A percentile compares a stretch with the other conserved stretches of the same genome.
phyloP scores from a whole-genome alignment of 2,329 filamentous ascomycete species.

The Trichoderma koningii region DNA sequence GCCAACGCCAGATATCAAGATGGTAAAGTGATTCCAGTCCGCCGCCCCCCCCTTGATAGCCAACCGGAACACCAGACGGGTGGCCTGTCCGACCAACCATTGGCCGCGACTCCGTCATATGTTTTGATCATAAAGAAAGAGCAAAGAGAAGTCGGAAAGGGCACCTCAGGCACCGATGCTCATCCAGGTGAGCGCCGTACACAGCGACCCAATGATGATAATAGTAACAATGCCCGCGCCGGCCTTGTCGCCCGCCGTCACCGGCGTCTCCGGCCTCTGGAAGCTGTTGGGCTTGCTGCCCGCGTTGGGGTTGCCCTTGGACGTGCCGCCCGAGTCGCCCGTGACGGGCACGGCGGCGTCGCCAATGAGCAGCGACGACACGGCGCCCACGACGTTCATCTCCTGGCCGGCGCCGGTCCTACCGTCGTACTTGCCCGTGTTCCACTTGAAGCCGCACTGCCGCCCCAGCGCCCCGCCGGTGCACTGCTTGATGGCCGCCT shows the following conservation, averaged over 20 bases:
- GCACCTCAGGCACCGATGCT: conserved; percentile 42
- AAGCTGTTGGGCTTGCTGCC: conserved; percentile 44
- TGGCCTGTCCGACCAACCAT: background rate
- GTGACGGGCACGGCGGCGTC: conserved; percentile 47
- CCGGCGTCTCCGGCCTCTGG: conserved; percentile 37
- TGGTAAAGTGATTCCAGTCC: conserved; percentile 14
- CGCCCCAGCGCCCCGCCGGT: conserved; percentile 51
- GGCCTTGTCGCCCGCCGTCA: conserved; percentile 49
- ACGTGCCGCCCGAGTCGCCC: conserved; percentile 54
- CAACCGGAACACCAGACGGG: conserved; percentile 13
- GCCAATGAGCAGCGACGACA: conserved; percentile 54
- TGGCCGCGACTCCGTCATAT: background rate
- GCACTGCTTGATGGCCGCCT: conserved; percentile 58
- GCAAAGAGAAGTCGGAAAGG: background rate
- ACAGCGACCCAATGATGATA: conserved; percentile 45
- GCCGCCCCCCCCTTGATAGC: background rate
- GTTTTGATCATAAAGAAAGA: background rate
- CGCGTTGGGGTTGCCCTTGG: conserved; percentile 48
- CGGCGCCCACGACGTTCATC: conserved; percentile 59
- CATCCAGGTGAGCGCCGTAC: conserved; percentile 53
- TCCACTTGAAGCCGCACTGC: conserved; percentile 60
- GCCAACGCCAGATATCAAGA: conserved; percentile 23
- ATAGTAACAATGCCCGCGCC: conserved; percentile 53
- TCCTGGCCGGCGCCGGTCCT: conserved; percentile 61
- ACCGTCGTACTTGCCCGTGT: conserved; percentile 52